Percentiles rank a stretch among this genome's conserved stretches.
Evolutionary conservation across 139 green algal species (phyloP).

Genomic region (Deuterostichococcus epilithicus): DNA sequence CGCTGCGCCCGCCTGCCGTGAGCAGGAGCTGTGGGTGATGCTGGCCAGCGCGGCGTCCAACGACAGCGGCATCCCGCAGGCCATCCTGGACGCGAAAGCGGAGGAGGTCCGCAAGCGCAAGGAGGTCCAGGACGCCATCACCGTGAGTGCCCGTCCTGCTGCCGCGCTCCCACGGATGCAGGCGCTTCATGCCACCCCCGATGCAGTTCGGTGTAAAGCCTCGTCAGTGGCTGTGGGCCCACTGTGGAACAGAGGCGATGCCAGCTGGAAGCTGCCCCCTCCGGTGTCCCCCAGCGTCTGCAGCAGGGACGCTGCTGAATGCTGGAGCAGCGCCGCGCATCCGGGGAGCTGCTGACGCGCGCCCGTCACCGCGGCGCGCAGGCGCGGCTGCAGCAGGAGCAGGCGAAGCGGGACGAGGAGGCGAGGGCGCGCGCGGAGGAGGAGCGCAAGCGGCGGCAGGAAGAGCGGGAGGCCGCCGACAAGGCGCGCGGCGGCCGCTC

Average conservation of each 20-base stretch:
- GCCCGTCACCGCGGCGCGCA: neutral
- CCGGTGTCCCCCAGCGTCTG: too few relatives aligned
- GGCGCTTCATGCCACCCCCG: neutral
- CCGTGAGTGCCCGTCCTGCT: slow-evolving; percentile 24
- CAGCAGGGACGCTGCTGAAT: neutral
- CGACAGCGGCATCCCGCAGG: slow-evolving; percentile 71
- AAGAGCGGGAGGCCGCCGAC: neutral
- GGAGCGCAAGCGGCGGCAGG: neutral
- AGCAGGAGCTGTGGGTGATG: slow-evolving; percentile 83
- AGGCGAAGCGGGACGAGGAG: neutral
- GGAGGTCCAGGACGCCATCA: slow-evolving; percentile 50
- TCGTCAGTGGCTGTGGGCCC: neutral
- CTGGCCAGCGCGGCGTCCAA: slow-evolving; percentile 66
- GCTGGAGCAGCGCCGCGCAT: too few relatives aligned
- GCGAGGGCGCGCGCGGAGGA: neutral
- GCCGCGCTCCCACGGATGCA: neutral
- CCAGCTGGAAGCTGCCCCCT: neutral
- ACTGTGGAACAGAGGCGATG: slow-evolving; percentile 2
- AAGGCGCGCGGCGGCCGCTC: neutral
- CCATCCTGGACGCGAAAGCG: slow-evolving; percentile 78
- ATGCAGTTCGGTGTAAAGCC: too few relatives aligned
- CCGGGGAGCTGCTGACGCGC: too few relatives aligned
- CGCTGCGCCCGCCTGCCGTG: neutral
- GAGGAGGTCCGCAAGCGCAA: slow-evolving; percentile 52
- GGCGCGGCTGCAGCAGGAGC: neutral